phyloP scores from a whole-genome alignment of 129 eudicot genomes.

The Flaveria ramosissima region DNA sequence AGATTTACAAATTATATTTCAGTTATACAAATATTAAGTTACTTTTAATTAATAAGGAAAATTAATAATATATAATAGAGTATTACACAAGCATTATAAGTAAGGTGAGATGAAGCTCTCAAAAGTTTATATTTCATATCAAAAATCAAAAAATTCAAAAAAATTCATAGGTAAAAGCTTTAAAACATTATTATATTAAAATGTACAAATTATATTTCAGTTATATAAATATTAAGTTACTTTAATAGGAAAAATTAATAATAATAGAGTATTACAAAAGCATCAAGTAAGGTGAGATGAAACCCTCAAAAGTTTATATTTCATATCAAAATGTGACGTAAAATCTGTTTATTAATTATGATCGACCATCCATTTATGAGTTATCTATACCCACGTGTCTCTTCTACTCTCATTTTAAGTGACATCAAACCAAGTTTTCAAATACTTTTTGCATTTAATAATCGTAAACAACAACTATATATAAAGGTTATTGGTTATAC shows the following conservation, averaged over 20 bases:
- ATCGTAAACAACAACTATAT: background rate
- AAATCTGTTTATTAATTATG: background rate
- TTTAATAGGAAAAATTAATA: background rate
- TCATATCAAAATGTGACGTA: constrained; percentile 1
- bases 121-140: too few relatives aligned
- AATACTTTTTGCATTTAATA: background rate
- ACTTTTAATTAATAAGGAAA: too few relatives aligned
- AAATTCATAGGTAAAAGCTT: too few relatives aligned
- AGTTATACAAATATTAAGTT: too few relatives aligned
- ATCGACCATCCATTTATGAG: background rate
- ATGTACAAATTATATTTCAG: too few relatives aligned
- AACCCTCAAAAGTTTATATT: background rate
- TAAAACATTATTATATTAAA: too few relatives aligned
- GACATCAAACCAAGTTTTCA: background rate
- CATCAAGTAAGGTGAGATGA: constrained; percentile 7
- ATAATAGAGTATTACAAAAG: background rate
- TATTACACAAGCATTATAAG: background rate
- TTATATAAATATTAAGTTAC: too few relatives aligned
- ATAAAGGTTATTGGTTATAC: too few relatives aligned
- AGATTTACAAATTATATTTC: too few relatives aligned
- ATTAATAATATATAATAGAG: background rate
- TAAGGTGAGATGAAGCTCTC: background rate
- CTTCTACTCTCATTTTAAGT: background rate
- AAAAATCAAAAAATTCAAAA: too few relatives aligned
- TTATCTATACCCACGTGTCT: background rate